Base-by-base conservation (phyloP, 257 asterid genomes). In the Leptodermis oblonga region DNA sequence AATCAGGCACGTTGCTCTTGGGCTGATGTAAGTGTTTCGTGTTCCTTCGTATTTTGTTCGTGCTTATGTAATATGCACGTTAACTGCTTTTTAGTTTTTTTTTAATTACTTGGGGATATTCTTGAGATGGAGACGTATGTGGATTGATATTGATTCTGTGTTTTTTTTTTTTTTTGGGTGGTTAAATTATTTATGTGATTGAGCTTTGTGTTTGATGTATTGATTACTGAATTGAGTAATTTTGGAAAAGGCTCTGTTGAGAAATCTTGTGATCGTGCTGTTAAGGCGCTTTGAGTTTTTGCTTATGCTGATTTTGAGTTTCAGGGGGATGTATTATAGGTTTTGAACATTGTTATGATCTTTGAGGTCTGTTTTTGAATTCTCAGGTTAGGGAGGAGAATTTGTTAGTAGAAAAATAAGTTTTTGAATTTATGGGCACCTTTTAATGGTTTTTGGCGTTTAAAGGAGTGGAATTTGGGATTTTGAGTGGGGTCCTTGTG, bases 21-120 rank as follows among this genome's bases (percentile, higher is more conserved):
- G 45, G 11, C 70, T 14, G 69, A 55, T 71, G 95, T 85, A 83
- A 85, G 89, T 84, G 58, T 33, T 67, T 63, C 69, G 4, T 12
- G 12, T 18, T 60, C 6, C 18, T 48, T 15, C 22, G 53, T 15
- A 2, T 48, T 17, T 18, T 15, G 7, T 48, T 45, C 5, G 51
- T 41, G 10, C 45, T 41, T 10, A 1, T 45, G 20, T 15, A 15
- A 15, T 45, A 45, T 45, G 51, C 4, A 6, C 1, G 23, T 18
- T 30, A 37, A 58, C 20, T 31, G 64, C 36, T 58, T 4, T 1
- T 4, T 17, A 17, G 0, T 45, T 4, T 23, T 25, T 52, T 63
- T 72, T n/a, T 3, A 48, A 20, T 48, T 52, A 13, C 31, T 45
- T 42, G 1, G n/a, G 45, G 17, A 20, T 43, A 5, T 58, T 8